These are phyloP conservation scores for Fusarium nisikadoi DNA, from an alignment of 2,329 filamentous ascomycete genomes.

Conservation along the genomic window DNA sequence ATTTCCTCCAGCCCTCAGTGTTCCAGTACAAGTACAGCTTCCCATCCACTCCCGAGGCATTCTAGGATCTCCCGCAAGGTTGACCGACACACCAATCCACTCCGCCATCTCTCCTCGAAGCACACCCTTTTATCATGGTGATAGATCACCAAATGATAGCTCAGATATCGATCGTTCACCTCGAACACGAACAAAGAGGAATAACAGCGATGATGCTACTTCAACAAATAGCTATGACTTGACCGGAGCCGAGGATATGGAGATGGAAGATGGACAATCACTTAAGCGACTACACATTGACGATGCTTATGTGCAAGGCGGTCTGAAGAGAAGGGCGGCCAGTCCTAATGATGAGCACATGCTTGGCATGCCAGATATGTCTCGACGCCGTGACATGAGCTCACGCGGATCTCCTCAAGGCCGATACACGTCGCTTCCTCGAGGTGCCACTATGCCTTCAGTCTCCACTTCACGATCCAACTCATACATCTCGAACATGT, in stretches of 20 bases:
- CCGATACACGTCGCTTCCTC: conserved; percentile 59
- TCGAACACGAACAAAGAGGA: conserved; percentile 56
- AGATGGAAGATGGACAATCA: conserved; percentile 62
- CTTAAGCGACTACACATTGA: conserved; percentile 64
- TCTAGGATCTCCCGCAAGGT: conserved; percentile 57
- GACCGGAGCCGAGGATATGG: conserved; percentile 54
- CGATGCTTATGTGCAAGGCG: conserved; percentile 54
- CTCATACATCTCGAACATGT: conserved; percentile 60
- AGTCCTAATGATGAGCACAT: conserved; percentile 63
- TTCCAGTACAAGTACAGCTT: conserved; percentile 57
- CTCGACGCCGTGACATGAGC: conserved; percentile 60
- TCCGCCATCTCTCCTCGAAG: conserved; percentile 61
- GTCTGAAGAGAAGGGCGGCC: conserved; percentile 66
- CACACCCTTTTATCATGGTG: conserved; percentile 54
- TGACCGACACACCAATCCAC: conserved; percentile 58
- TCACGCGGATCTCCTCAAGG: conserved; percentile 65
- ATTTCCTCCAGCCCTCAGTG: conserved; percentile 51
- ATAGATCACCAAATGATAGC: conserved; percentile 57
- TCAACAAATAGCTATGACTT: conserved; percentile 59
- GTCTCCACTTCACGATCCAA: conserved; percentile 56
- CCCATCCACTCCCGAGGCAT: conserved; percentile 53
- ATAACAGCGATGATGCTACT: conserved; percentile 64
- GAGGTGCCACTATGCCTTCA: conserved; percentile 57
- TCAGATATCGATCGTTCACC: conserved; percentile 62
- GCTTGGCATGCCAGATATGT: conserved; percentile 54